These are phyloP conservation scores for Neonectria neomacrospora DNA, from an alignment of 2,329 filamentous ascomycete species.

Conservation along the genomic window DNA sequence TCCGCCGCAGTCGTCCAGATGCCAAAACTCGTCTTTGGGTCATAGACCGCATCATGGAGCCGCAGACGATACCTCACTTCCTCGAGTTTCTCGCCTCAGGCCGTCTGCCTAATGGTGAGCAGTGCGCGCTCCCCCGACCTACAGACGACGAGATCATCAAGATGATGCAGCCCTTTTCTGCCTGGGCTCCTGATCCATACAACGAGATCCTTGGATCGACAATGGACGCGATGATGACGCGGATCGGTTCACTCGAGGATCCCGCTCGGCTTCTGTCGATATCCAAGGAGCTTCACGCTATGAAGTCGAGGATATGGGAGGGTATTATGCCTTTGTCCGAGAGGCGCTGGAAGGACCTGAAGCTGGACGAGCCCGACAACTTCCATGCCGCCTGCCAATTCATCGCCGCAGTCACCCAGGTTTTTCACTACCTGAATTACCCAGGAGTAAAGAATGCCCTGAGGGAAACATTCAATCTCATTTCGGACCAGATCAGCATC, in stretches of 20 bases:
- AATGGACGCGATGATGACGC: background rate
- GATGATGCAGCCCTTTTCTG: background rate
- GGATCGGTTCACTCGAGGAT: background rate
- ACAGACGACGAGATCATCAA: background rate
- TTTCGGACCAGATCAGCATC: background rate
- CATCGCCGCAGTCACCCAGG: background rate
- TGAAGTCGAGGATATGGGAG: conserved; percentile 1
- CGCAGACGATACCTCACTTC: background rate
- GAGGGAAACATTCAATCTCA: background rate
- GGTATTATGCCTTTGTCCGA: background rate
- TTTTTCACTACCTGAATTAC: conserved; percentile 1
- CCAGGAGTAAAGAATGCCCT: background rate
- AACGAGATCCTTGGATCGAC: background rate
- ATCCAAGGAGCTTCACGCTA: background rate
- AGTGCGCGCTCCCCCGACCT: background rate
- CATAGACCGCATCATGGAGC: background rate
- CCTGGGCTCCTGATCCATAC: background rate
- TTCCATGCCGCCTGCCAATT: background rate
- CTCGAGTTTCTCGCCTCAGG: background rate
- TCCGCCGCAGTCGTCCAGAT: background rate
- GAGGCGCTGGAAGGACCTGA: background rate
- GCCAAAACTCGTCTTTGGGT: background rate
- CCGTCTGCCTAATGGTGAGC: background rate
- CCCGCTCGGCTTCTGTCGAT: background rate
- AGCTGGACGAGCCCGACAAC: background rate